Base-by-base conservation (phyloP, 129 eudicot species). In the Kitagawia praeruptora region DNA sequence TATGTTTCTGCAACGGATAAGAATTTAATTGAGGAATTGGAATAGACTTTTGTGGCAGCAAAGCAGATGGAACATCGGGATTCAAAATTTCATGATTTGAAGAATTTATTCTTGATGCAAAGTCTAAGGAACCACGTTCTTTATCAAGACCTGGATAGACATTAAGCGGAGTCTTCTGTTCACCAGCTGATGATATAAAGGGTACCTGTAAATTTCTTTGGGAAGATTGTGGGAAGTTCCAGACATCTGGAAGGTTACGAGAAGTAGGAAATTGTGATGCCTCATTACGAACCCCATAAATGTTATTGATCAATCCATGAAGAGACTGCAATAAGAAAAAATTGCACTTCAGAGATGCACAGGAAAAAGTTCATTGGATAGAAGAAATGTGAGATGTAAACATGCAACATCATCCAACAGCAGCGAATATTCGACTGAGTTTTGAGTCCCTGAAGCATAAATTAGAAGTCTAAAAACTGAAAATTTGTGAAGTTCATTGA, bases 211-310 rank as follows among this genome's bases (percentile, higher is more conserved):
- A 75, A 46, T 34, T 80, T 49, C 75, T 74, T 79, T 69, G 82
- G 86, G 80, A 39, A 81, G 85, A 49, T 81, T 69, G 87, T 16
- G 87, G 84, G 21, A 84, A 84, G 75, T 78, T 88, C 80, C 83
- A 80, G 37, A 78, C 46, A 78, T 87, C 98, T 81, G 70, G 89
- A 34, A 90, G 81, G 69, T 80, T 79, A 58, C 63, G 90, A 77
- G 91, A 75, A 78, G 46, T 79, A 9, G 87, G 77, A 79, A 81
- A 80, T 41, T 85, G 96, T 72, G 86, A 80, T 31, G 82, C 41
- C 74, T 80, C 87, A 7, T 82, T 82, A 76, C 81, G 86, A 23
- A 83, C 82, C 79, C 88, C 90, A 25, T 79, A 4, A 58, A 85
- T 39, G 79, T 85, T 88, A 75, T 84, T 79, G 79, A 76, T 81